Evolutionary conservation across 2,329 filamentous ascomycete species (phyloP), one percentile per base, ranked within the genome.

Genomic region (Penicillium sp.): DNA sequence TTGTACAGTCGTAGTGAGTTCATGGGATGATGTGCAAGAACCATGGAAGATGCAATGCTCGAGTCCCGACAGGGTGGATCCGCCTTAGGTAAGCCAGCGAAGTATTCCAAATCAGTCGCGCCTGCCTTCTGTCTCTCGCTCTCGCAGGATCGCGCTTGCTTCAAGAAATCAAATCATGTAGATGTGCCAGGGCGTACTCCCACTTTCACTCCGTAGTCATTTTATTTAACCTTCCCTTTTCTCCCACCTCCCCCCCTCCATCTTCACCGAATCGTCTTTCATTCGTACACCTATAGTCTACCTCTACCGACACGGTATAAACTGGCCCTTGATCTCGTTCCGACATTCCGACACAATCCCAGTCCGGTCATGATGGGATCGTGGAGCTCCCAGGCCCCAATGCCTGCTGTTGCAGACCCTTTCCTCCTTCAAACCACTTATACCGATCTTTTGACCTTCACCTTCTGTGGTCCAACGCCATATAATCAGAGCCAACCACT

Each of bases 391-490:
- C 50, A 45, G 26, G 13, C 43, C 23, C 11, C 43, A 7, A 18
- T 53, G 31, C 48, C 52, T 7, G 13, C 43, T 14, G 43, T 47
- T 39, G 47, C 51, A 10, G 58, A 61, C 18, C 58, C 58, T 31
- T 34, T 62, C 6, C 58, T 60, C 16, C 56, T 52, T 19, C 48
- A 52, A 21, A 60, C 59, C 34, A 40, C 61, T 37, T 70, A 72
- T 58, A 71, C 69, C 39, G 76, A 78, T 62, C 66, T 78, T 48
- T 61, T 78, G 49, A 73, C 70, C 39, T 79, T 77, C 60, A 70
- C 72, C 7, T 76, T 78, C 53, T 64, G 63, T 34, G 68, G 69
- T 13, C 67, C 72, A 13, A 61, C 62, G 13, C 54, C 58, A 18
- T 76, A 74, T 54, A 71, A 75, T 44, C 62, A 65, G 19, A 60